These are phyloP conservation scores for Agaricales sp. DNA, from an alignment of 1,284 basidiomycete species.

Conservation along the genomic window DNA sequence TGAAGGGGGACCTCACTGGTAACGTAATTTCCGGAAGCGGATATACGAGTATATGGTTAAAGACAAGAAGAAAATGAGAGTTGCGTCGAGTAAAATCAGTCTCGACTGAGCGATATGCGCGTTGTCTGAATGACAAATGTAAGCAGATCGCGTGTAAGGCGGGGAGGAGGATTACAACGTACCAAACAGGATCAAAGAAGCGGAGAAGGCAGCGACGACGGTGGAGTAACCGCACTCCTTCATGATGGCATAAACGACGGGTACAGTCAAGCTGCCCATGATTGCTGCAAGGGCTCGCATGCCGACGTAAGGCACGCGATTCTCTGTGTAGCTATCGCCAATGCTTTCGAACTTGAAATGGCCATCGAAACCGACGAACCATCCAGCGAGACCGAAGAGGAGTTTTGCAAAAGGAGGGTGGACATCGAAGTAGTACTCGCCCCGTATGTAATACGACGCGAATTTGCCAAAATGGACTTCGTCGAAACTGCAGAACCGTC, in stretches of 20 bases:
- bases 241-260: slow-evolving; percentile 94
- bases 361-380: slow-evolving; percentile 95
- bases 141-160: slow-evolving; percentile 1
- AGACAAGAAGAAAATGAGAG: slow-evolving; percentile 92
- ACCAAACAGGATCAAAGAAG: slow-evolving; percentile 83
- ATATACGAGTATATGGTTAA: slow-evolving; percentile 93
- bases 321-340: slow-evolving; percentile 83
- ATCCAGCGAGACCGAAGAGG: slow-evolving; percentile 86
- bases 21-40: slow-evolving; percentile 91
- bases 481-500: slow-evolving; percentile 60
- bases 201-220: slow-evolving; percentile 82
- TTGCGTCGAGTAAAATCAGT: slow-evolving; percentile 92
- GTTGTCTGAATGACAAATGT: slow-evolving; percentile 56
- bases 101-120: slow-evolving; percentile 94
- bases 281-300: slow-evolving; percentile 90
- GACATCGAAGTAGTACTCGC: slow-evolving; percentile 99
- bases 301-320: slow-evolving; percentile 89
- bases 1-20: slow-evolving; percentile 44
- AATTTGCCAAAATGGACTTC: slow-evolving; percentile 98
- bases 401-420: slow-evolving; percentile 96
- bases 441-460: slow-evolving; percentile 81
- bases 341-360: slow-evolving; percentile 92
- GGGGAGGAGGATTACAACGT: slow-evolving; percentile 16
- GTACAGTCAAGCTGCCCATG: slow-evolving; percentile 82
- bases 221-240: slow-evolving; percentile 94